These are phyloP conservation scores for Saccharomyces kudriavzevii DNA, from an alignment of 805 yeast species.

Conservation along the genomic window DNA sequence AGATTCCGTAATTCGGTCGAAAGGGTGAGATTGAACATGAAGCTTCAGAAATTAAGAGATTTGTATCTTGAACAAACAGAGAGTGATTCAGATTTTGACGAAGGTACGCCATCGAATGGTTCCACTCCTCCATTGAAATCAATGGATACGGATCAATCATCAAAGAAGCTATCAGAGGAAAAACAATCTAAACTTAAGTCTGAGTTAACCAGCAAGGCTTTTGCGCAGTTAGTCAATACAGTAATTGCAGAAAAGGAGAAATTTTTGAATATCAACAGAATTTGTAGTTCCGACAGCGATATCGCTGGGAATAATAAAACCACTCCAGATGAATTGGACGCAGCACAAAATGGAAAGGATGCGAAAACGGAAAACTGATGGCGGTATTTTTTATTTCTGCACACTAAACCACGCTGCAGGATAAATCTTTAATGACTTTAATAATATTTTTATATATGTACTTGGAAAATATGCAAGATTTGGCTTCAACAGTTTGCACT, in stretches of 20 bases:
- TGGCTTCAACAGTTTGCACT: not conserved
- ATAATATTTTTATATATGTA: not conserved
- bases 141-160: slow-evolving; percentile 2
- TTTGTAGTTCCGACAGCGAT: not conserved
- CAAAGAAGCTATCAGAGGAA: slow-evolving; percentile 4
- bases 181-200: slow-evolving; percentile 26
- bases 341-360: not conserved
- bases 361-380: not conserved
- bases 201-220: slow-evolving; percentile 41
- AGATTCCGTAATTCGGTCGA: slow-evolving; percentile 82
- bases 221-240: slow-evolving; percentile 62
- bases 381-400: not conserved
- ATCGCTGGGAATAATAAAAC: not conserved
- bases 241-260: slow-evolving; percentile 53
- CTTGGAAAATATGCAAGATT: not conserved
- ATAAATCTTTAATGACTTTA: not conserved
- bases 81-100: slow-evolving; percentile 26
- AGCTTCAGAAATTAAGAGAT: slow-evolving; percentile 60
- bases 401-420: not conserved
- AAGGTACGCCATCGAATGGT: slow-evolving; percentile 12
- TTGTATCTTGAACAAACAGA: slow-evolving; percentile 44
- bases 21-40: slow-evolving; percentile 70
- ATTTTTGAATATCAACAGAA: slow-evolving; percentile 18
- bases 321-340: not conserved
- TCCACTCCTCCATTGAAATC: slow-evolving; percentile 10